These are phyloP conservation scores for Lagenaria siceraria DNA, from an alignment of 306 rosid species.

Conservation along the genomic window DNA sequence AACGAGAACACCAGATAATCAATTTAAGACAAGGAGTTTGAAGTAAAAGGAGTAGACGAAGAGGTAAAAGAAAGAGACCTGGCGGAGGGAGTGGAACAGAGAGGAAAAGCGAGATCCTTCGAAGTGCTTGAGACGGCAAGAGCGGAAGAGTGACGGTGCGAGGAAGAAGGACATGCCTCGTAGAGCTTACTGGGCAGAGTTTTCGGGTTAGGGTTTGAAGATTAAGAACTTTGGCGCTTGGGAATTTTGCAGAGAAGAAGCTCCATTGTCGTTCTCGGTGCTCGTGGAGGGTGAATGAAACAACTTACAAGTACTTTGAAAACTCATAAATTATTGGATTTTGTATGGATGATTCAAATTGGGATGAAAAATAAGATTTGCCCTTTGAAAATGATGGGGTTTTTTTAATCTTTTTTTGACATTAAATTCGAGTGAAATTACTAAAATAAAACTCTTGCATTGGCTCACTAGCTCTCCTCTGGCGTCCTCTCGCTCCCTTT, in stretches of 20 bases:
- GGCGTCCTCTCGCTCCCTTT: no score
- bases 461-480: no score
- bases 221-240: not conserved
- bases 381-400: no score
- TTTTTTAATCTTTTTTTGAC: no score
- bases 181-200: not conserved
- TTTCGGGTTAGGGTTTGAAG: not conserved
- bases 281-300: no score
- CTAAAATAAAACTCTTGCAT: no score
- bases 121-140: constrained; percentile 6
- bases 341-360: no score
- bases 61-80: constrained; percentile 3
- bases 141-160: not conserved
- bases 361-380: no score
- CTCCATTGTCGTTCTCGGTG: not conserved
- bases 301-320: no score
- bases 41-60: not conserved
- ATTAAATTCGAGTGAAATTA: no score
- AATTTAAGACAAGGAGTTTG: not conserved
- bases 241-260: not conserved
- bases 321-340: no score
- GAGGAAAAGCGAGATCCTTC: constrained; percentile 3
- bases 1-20: not conserved
- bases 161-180: not conserved
- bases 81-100: constrained; percentile 7